Evolutionary conservation across 2,329 filamentous ascomycete genomes (phyloP).

Genomic region (Fusarium buxicola): DNA sequence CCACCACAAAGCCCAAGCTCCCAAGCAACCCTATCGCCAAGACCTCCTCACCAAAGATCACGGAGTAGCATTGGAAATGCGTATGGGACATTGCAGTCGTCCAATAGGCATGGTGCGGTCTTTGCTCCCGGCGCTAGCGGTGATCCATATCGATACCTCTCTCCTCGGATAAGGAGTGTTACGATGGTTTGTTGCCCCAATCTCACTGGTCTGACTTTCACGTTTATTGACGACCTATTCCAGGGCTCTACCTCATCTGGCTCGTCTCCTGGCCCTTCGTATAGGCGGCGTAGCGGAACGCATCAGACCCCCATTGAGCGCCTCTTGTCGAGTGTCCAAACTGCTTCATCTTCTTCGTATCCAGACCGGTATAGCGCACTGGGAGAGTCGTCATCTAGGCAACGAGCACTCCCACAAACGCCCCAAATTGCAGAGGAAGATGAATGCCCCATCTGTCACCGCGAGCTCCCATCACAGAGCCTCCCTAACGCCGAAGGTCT

Average conservation of each 20-base stretch:
- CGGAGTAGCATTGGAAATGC: slow-evolving; percentile 57
- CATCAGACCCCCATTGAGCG: slow-evolving; percentile 54
- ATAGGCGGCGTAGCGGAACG: slow-evolving; percentile 47
- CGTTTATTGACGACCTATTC: slow-evolving; percentile 14
- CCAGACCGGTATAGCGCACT: slow-evolving; percentile 49
- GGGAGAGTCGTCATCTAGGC: slow-evolving; percentile 52
- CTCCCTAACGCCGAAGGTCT: slow-evolving; percentile 65
- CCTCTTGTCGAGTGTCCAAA: slow-evolving; percentile 53
- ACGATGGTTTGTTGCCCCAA: slow-evolving; percentile 58
- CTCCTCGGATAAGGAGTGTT: slow-evolving; percentile 57
- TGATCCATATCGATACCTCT: slow-evolving; percentile 52
- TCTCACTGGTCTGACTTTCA: background rate
- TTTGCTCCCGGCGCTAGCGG: slow-evolving; percentile 49
- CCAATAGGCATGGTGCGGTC: slow-evolving; percentile 52
- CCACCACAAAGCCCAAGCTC: slow-evolving; percentile 61
- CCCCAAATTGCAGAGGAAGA: slow-evolving; percentile 76
- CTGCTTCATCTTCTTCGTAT: slow-evolving; percentile 48
- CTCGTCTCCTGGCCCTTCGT: slow-evolving; percentile 43
- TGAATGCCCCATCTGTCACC: slow-evolving; percentile 81
- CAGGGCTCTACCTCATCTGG: slow-evolving; percentile 36
- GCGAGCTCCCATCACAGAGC: slow-evolving; percentile 71
- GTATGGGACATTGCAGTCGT: slow-evolving; percentile 45
- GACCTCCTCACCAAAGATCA: slow-evolving; percentile 57
- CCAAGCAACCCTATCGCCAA: slow-evolving; percentile 50
- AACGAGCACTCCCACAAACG: slow-evolving; percentile 56